Evolutionary conservation across 495 filamentous ascomycete species (phyloP), one percentile per base, ranked within the genome.

Genomic region (Hyaloscypha variabilis): DNA sequence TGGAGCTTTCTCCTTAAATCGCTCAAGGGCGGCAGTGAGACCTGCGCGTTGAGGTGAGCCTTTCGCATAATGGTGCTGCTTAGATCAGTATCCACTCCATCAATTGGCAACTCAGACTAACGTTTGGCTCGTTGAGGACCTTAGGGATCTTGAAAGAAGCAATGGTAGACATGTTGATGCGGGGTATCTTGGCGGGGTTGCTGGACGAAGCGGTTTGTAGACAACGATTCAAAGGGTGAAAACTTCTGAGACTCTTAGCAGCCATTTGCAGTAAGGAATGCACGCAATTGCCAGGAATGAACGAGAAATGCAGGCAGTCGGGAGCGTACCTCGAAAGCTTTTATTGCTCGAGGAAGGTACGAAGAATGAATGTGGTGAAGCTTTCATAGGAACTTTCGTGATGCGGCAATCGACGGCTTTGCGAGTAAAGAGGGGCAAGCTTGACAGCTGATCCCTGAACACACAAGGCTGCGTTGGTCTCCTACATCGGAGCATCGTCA

Each of bases 101-200:
- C 60, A 65, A 67, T 58, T 60, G 61, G 21, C 13, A 58, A 23
- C 21, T 25, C 10, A 0, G 19, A 81, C 91, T 74, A 80, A 97
- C 95, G 73, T 97, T 99, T 23, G 91, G 92, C 77, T 99, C 95
- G 72, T 99, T 99, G 70, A 88, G 82, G 63, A 97, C 84, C 67
- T 86, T 88, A 53, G 95, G 95, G 26, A 93, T 84, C 78, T 91
- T 96, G 83, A 97, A 98, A 53, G 86, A 59, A 31, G 71, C 71
- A 36, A 68, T 68, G 19, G 71, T 70, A 13, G 65, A 64, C 67
- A 68, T 64, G 19, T 63, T 67, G 25, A 28, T 66, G 65, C 68
- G 68, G 68, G 64, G 68, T 62, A 60, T 30, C 17, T 26, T 53
- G 30, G 55, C 31, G 46, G 52, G 25, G 49, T 23, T 24, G n/a